Evolutionary conservation across 1,284 basidiomycete species (phyloP), one percentile per base, ranked within the genome.

Genomic region (Apiotrichum sp.): DNA sequence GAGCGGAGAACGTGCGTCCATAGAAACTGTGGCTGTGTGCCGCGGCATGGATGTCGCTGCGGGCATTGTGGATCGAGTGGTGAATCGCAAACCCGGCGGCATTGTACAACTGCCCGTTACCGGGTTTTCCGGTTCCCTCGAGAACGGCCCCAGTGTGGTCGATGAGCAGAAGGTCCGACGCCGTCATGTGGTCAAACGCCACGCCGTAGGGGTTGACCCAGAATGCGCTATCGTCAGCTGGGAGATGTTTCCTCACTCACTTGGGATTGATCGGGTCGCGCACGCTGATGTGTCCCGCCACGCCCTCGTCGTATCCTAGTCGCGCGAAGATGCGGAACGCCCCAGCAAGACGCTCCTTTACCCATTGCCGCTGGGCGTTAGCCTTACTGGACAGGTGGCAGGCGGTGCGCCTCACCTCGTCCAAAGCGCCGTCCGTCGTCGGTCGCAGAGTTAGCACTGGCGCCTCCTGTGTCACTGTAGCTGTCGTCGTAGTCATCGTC

Each of bases 251-350:
- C 9, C 36, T 38, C 36, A 29, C 63, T 43, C 78, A 80, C 64
- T 81, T 75, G 22, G 75, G 70, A 47, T 77, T 76, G 60, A 82
- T 77, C 6, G 79, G 77, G 62, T 84, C 83, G 67, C 83, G 78
- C 47, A 84, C 81, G 22, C 84, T 86, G 59, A 86, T 82, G 68
- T 85, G 84, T 0, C 82, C 83, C 5, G 82, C 80, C n/a, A 81
- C 76, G 9, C 83, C 83, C 61, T 85, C 84, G 53, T 82, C 83
- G 62, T 79, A 84, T 3, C 83, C 83, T 29, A 80, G 68, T 55
- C 80, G 77, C 32, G 78, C 81, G 78, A 76, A 72, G 52, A 73
- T 60, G 22, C 63, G 58, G 53, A 56, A 68, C 29, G 50, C 57
- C 33, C 55, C 55, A 1, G 55, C 82, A 34, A 84, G 77, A 33